Evolutionary conservation across 2,329 filamentous ascomycete genomes (phyloP).

Genomic region (Botrytis sinoallii): DNA sequence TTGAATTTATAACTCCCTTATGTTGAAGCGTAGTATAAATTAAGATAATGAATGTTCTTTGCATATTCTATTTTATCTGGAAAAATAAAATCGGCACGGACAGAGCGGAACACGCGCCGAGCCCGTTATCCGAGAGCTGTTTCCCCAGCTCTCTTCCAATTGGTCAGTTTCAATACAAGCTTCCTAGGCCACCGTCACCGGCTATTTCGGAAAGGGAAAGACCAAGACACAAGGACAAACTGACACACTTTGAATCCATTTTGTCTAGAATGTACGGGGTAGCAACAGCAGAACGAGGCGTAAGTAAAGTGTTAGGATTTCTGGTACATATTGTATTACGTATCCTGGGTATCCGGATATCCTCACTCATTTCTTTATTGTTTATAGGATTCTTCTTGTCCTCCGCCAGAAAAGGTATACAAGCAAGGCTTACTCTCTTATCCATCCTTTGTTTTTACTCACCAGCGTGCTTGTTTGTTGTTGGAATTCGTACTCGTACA

Average conservation of each 20-base stretch:
- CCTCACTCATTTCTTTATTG: background rate
- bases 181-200: background rate
- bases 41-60: background rate
- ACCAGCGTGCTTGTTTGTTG: background rate
- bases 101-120: background rate
- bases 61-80: background rate
- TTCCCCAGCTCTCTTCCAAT: background rate
- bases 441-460: background rate
- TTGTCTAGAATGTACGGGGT: background rate
- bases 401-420: background rate
- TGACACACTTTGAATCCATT: background rate
- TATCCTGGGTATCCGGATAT: background rate
- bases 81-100: background rate
- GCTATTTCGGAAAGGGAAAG: background rate
- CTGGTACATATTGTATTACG: background rate
- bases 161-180: background rate
- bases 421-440: background rate
- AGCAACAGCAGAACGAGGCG: background rate
- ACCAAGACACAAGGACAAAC: background rate
- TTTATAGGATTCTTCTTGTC: background rate
- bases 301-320: background rate
- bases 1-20: background rate
- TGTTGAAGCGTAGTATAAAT: background rate
- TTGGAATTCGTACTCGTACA: constrained; percentile 6
- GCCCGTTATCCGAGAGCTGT: background rate